Evolutionary conservation across 2,329 filamentous ascomycete species (phyloP).

Genomic region (Fonsecaea erecta): DNA sequence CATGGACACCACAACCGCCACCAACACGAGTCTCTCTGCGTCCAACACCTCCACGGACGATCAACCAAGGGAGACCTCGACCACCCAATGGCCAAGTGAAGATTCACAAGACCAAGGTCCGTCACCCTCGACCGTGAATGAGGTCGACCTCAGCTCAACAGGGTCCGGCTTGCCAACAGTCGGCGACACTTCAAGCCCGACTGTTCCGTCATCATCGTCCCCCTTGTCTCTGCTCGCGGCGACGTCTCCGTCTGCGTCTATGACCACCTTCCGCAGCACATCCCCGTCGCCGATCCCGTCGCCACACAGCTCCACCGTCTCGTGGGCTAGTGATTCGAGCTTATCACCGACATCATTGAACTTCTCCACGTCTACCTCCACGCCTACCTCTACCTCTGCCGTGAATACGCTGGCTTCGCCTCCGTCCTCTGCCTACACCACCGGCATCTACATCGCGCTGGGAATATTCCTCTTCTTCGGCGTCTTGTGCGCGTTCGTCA

Average conservation of each 20-base stretch:
- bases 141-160: background rate
- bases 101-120: background rate
- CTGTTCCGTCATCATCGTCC: background rate
- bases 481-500: slow-evolving; percentile 20
- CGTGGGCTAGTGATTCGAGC: too few species aligned
- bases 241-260: background rate
- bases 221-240: background rate
- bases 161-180: background rate
- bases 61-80: background rate
- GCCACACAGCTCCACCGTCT: background rate
- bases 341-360: too few species aligned
- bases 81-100: background rate
- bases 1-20: slow-evolving; percentile 1
- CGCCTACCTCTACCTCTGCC: too few species aligned
- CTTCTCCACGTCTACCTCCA: too few species aligned
- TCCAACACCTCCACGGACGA: background rate
- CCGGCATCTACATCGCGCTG: slow-evolving; percentile 21
- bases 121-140: background rate
- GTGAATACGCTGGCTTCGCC: slow-evolving; percentile 7
- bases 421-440: slow-evolving; percentile 8
- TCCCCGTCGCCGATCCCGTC: background rate
- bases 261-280: background rate
- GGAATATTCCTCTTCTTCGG: slow-evolving; percentile 24
- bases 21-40: too few species aligned
- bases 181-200: background rate